Conservation (phyloP, 2,329 filamentous ascomycete genomes). For the Raffaelea albimanens region DNA sequence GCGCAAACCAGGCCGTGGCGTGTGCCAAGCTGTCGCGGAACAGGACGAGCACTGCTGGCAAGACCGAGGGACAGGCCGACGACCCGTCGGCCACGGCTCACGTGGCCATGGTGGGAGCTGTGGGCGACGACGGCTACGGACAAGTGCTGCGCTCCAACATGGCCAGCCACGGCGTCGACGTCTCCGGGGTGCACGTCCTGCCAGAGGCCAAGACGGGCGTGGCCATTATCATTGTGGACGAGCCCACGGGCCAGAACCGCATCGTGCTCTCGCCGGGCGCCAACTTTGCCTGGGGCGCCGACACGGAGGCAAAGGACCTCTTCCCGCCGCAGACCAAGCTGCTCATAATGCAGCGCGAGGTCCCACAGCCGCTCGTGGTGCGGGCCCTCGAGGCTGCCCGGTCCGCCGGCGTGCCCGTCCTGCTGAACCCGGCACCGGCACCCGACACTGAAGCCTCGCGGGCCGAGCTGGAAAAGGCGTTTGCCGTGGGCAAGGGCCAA, state of each 20-base stretch:
- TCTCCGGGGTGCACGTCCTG: slow-evolving; percentile 36
- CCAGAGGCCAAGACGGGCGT: slow-evolving; percentile 51
- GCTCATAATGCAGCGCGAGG: slow-evolving; percentile 51
- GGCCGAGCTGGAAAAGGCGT: slow-evolving; percentile 48
- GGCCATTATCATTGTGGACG: slow-evolving; percentile 67
- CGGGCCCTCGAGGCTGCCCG: slow-evolving; percentile 33
- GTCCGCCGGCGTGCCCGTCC: slow-evolving; percentile 34
- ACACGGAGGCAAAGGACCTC: background rate
- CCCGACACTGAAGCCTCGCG: slow-evolving; percentile 18
- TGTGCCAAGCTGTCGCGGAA: slow-evolving; percentile 68
- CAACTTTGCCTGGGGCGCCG: slow-evolving; percentile 44
- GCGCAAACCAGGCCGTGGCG: slow-evolving; percentile 88
- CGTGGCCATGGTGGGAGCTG: slow-evolving; percentile 65
- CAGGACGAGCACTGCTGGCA: no score
- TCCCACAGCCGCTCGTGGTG: slow-evolving; percentile 41
- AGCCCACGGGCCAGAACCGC: slow-evolving; percentile 62
- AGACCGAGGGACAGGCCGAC: slow-evolving; percentile 7
- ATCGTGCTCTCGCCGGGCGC: slow-evolving; percentile 61
- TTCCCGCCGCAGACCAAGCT: slow-evolving; percentile 40
- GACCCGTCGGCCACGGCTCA: slow-evolving; percentile 16
- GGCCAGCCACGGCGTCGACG: slow-evolving; percentile 46
- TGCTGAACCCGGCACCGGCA: slow-evolving; percentile 63
- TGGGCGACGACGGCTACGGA: slow-evolving; percentile 61
- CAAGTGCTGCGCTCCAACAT: slow-evolving; percentile 35
- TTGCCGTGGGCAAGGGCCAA: slow-evolving; percentile 35